Conservation (phyloP, 2,329 filamentous ascomycete genomes). For the Diaporthe vaccinii region DNA sequence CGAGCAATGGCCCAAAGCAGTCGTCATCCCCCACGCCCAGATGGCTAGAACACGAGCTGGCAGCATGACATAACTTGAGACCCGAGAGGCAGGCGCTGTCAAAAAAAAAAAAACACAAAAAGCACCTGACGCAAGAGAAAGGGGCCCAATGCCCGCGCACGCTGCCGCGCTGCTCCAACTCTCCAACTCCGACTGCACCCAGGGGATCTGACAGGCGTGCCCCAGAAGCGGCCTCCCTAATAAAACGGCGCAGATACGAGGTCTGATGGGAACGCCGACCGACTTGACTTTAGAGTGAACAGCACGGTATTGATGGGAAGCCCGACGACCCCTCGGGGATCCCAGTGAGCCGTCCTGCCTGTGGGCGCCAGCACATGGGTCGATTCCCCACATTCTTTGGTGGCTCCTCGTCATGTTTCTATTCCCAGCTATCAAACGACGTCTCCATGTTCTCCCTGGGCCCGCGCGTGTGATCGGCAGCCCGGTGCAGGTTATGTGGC, state of each 20-base stretch:
- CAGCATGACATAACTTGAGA: not conserved
- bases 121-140: conserved; percentile 28
- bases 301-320: conserved; percentile 21
- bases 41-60: conserved; percentile 17
- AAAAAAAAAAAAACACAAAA: not conserved
- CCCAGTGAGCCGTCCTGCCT: conserved; percentile 5
- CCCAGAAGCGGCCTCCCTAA: conserved; percentile 10
- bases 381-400: conserved; percentile 26
- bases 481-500: conserved; percentile 23
- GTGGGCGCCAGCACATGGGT: conserved; percentile 12
- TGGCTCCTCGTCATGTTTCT: conserved; percentile 32
- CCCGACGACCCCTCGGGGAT: not conserved
- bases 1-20: not conserved
- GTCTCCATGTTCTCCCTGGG: conserved; percentile 12
- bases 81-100: not conserved
- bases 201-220: conserved; percentile 11
- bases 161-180: not conserved
- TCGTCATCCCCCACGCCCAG: conserved; percentile 9
- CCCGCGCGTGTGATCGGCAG: conserved; percentile 19
- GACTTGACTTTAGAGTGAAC: not conserved
- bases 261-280: conserved; percentile 14
- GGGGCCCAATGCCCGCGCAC: not conserved
- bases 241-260: conserved; percentile 29
- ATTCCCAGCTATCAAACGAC: conserved; percentile 10
- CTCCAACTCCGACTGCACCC: not conserved